Evolutionary conservation across 176 grass and related monocot species (phyloP), one percentile per base, ranked within the genome.

Genomic region (Rhipidocladum racemiflorum): DNA sequence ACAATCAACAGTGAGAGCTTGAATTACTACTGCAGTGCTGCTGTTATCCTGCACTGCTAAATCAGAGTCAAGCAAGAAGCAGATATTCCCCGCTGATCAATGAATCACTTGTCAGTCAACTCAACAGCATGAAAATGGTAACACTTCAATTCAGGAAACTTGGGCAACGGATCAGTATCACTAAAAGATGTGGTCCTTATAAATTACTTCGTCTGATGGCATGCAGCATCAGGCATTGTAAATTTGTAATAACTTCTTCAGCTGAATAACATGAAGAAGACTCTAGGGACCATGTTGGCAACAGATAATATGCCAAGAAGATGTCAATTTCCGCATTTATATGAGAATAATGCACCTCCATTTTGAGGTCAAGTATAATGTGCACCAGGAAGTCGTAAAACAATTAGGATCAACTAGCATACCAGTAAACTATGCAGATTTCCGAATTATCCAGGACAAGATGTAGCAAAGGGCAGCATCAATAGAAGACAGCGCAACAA

Each of bases 381-480:
- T 63, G 55, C 24, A 65, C 28, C 16, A 88, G 36, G 36, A 76
- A 88, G 50, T 59, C 39, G 27, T 48, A 28, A 81, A 59, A 46
- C 9, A 61, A 62, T 75, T 24, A 73, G 13, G 5, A 25, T 68
- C 67, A 86, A 53, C 71, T 43, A 68, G 7, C 79, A 79, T 88
- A 91, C 83, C 86, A 5, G 40, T 49, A 70, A 74, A 46, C 49
- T 93, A 99, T 69, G 83, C 79, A 76, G 89, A 90, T 93, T 91
- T 95, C 57, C 93, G 77, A 61, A 94, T 80, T 69, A 99, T 68
- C 80, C 87, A 90, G 70, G 91, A 90, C 81, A 95, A 70, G 27
- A 93, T 67, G 87, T 91, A 99, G 68, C 87, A 91, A 32, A 99
- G 86, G 44, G 89, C 81, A 21, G 93, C 88, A 67, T 99, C 97